phyloP scores from a whole-genome alignment of 164 flowering plant species.

The Magnolia sinica region DNA sequence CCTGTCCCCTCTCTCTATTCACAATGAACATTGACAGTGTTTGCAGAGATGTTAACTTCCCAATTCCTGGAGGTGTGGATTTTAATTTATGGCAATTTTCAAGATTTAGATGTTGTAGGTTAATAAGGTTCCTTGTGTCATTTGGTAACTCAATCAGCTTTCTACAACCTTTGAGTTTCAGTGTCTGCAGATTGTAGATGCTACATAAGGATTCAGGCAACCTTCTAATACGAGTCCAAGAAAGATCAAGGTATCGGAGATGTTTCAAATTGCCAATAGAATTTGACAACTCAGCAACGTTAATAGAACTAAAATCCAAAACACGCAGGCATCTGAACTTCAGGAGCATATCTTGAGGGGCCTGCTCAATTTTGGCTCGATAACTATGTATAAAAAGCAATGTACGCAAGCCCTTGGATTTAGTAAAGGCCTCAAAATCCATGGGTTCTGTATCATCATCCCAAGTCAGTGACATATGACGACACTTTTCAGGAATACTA shows the following conservation, averaged over 20 bases:
- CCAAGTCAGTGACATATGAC: neutral
- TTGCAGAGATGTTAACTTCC: constrained; percentile 3
- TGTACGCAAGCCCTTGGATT: constrained; percentile 4
- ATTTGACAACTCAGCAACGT: neutral
- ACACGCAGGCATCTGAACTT: neutral
- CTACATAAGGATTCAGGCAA: constrained; percentile 12
- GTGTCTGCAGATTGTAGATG: constrained; percentile 6
- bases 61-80: neutral
- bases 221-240: neutral
- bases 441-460: neutral
- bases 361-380: neutral
- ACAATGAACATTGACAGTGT: neutral
- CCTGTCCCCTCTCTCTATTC: neutral
- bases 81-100: neutral
- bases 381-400: neutral
- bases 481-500: neutral
- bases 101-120: constrained; percentile 10
- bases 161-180: neutral
- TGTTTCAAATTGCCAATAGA: constrained; percentile 15
- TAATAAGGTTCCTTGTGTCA: constrained; percentile 5
- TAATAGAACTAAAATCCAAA: neutral
- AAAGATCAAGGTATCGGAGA: constrained; percentile 15
- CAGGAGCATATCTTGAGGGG: neutral
- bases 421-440: neutral
- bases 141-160: constrained; percentile 8